These are phyloP conservation scores for Sphaerulina populicola DNA, from an alignment of 2,329 filamentous ascomycete genomes.

Conservation along the genomic window DNA sequence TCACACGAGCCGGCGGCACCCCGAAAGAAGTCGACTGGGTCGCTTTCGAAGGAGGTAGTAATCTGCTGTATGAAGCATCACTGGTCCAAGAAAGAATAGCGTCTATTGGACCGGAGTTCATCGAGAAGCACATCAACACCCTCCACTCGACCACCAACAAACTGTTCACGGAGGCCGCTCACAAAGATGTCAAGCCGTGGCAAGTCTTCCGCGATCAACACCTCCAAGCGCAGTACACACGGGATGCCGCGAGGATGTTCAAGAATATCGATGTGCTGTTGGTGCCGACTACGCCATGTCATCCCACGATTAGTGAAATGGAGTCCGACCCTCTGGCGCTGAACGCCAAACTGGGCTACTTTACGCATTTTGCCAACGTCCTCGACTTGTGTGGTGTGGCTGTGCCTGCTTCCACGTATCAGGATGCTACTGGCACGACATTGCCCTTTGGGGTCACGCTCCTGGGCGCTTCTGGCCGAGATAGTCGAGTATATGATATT, in stretches of 20 bases:
- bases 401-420: conserved; percentile 44
- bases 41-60: conserved; percentile 45
- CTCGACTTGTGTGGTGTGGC: conserved; percentile 50
- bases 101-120: conserved; percentile 35
- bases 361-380: conserved; percentile 55
- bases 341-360: conserved; percentile 49
- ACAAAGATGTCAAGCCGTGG: conserved; percentile 36
- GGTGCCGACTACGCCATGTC: conserved; percentile 45
- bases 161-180: conserved; percentile 38
- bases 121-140: conserved; percentile 31
- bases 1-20: conserved; percentile 38
- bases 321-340: conserved; percentile 45
- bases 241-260: conserved; percentile 38
- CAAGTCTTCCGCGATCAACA: conserved; percentile 45
- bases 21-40: conserved; percentile 43
- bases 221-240: conserved; percentile 39
- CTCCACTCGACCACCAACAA: conserved; percentile 45
- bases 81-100: conserved; percentile 51
- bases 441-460: conserved; percentile 39
- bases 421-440: conserved; percentile 20
- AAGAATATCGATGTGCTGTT: conserved; percentile 42
- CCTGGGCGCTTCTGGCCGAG: conserved; percentile 33
- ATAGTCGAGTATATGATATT: conserved; percentile 37
- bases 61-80: conserved; percentile 50
- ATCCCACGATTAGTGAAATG: conserved; percentile 47